These are phyloP conservation scores for Sordariomycetes sp. DNA, from an alignment of 2,329 filamentous ascomycete species.

Conservation along the genomic window DNA sequence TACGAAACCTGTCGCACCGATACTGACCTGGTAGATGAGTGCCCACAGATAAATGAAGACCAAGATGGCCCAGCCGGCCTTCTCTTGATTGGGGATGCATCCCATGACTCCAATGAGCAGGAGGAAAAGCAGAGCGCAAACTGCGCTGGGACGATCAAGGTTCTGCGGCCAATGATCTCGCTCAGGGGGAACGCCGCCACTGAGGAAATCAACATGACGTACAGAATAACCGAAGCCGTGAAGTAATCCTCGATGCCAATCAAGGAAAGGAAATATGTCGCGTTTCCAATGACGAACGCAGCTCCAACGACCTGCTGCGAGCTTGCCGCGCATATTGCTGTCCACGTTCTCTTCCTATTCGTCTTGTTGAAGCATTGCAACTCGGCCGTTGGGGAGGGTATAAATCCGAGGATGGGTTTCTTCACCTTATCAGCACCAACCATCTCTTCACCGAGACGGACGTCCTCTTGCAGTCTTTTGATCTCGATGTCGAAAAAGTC, in stretches of 20 bases:
- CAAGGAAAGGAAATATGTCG: constrained; percentile 19
- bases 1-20: constrained; percentile 24
- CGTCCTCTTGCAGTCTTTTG: no score
- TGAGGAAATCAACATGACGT: constrained; percentile 23
- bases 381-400: no score
- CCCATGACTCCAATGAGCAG: constrained; percentile 21
- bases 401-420: no score
- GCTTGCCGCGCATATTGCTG: no score
- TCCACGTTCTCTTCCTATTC: no score
- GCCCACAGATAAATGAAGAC: neutral
- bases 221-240: constrained; percentile 18
- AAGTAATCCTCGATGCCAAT: constrained; percentile 22
- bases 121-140: constrained; percentile 16
- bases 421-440: no score
- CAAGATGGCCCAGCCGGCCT: constrained; percentile 5
- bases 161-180: constrained; percentile 19
- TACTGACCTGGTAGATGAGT: constrained; percentile 11
- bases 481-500: no score
- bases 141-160: constrained; percentile 14
- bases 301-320: no score
- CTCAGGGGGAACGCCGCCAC: constrained; percentile 20
- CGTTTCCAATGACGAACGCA: constrained; percentile 25
- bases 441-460: no score
- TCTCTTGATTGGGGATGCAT: constrained; percentile 11
- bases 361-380: no score